Evolutionary conservation across 495 filamentous ascomycete genomes (phyloP).

Genomic region (Letharia lupina): DNA sequence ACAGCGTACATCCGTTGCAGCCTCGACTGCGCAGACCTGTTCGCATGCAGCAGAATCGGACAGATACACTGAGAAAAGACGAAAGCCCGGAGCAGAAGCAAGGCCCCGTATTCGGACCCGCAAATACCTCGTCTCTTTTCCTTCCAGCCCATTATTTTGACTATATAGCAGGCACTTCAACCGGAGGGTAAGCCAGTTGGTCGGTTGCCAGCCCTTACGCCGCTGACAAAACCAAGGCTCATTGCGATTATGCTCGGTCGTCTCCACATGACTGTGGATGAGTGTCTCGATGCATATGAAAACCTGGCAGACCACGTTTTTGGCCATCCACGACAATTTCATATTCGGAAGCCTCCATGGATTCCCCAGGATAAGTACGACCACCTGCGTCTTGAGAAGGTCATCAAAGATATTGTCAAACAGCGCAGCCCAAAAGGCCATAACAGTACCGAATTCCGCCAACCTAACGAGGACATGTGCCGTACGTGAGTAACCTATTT

Average conservation of each 20-base stretch:
- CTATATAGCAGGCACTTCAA: constrained; percentile 34
- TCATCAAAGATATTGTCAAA: constrained; percentile 14
- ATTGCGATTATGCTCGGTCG: constrained; percentile 20
- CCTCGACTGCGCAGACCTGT: constrained; percentile 1
- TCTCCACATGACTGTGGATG: constrained; percentile 30
- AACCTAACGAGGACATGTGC: constrained; percentile 9
- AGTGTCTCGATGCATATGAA: constrained; percentile 30
- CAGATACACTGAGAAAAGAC: background rate
- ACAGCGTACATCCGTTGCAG: constrained; percentile 7
- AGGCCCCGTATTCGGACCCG: background rate
- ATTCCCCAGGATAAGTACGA: constrained; percentile 16
- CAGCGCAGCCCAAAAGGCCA: background rate
- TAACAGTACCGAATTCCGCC: background rate
- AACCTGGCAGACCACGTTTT: constrained; percentile 29
- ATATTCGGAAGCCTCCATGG: constrained; percentile 13
- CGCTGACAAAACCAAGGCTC: background rate
- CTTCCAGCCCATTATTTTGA: constrained; percentile 37
- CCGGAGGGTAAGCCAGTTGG: constrained; percentile 29
- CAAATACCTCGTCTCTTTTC: constrained; percentile 2
- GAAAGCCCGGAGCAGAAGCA: background rate
- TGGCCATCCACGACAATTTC: constrained; percentile 26
- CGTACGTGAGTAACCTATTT: constrained; percentile 14
- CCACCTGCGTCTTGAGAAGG: constrained; percentile 1
- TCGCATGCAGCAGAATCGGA: background rate
- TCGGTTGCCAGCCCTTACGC: background rate